Evolutionary conservation across 2,329 filamentous ascomycete genomes (phyloP).

Genomic region (Boeremia lycopersici): DNA sequence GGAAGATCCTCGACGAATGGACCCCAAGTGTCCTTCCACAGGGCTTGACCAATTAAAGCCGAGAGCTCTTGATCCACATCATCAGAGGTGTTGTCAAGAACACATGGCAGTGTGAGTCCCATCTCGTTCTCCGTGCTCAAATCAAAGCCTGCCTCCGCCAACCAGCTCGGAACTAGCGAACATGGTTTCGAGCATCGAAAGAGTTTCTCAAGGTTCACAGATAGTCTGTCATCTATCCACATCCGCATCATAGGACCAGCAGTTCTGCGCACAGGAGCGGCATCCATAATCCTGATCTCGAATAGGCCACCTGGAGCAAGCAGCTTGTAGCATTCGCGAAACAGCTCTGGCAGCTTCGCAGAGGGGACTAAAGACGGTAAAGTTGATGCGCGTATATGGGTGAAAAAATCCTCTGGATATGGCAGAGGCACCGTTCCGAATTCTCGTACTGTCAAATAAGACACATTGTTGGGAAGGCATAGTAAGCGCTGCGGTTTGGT

Average conservation of each 20-base stretch:
- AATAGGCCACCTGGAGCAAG: slow-evolving; percentile 62
- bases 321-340: slow-evolving; percentile 63
- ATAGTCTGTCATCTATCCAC: slow-evolving; percentile 68
- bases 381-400: slow-evolving; percentile 52
- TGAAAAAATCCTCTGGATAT: slow-evolving; percentile 41
- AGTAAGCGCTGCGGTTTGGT: slow-evolving; percentile 42
- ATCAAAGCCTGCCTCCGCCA: slow-evolving; percentile 60
- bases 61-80: slow-evolving; percentile 42
- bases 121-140: slow-evolving; percentile 30
- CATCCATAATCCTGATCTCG: slow-evolving; percentile 67
- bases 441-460: slow-evolving; percentile 39
- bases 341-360: slow-evolving; percentile 61
- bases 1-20: slow-evolving; percentile 40
- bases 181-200: slow-evolving; percentile 67
- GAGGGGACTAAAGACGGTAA: slow-evolving; percentile 64
- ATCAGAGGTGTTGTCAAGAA: slow-evolving; percentile 23
- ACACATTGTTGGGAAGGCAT: slow-evolving; percentile 41
- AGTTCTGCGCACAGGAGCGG: slow-evolving; percentile 61
- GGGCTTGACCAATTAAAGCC: slow-evolving; percentile 39
- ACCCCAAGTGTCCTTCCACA: slow-evolving; percentile 50
- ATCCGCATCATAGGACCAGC: slow-evolving; percentile 62
- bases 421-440: slow-evolving; percentile 58
- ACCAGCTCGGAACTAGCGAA: slow-evolving; percentile 63
- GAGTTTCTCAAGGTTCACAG: slow-evolving; percentile 63
- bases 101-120: slow-evolving; percentile 40